Evolutionary conservation across 1,284 basidiomycete genomes (phyloP).

Genomic region (Cryptococcus floricola): DNA sequence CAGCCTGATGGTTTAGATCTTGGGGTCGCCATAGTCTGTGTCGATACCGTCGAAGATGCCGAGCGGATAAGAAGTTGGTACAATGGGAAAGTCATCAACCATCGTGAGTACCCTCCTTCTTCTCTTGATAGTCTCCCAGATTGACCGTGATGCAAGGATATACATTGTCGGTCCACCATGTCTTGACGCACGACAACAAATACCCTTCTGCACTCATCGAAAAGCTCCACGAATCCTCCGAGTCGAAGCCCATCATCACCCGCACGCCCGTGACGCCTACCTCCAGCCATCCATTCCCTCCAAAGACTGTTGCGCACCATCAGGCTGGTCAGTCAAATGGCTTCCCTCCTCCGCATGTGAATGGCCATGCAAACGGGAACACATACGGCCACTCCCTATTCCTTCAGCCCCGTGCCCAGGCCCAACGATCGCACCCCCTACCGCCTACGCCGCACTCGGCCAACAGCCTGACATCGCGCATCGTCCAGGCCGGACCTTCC

Average conservation of each 20-base stretch:
- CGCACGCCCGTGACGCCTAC: neutral
- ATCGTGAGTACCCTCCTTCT: neutral
- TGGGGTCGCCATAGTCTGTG: conserved; percentile 8
- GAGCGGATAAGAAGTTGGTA: neutral
- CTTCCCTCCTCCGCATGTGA: too few species aligned
- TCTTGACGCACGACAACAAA: neutral
- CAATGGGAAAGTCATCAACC: neutral
- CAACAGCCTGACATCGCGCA: too few species aligned
- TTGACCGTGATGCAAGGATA: neutral
- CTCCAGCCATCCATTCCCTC: neutral
- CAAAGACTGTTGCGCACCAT: neutral
- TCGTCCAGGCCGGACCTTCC: too few species aligned
- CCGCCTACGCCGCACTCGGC: too few species aligned
- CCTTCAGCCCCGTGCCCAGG: too few species aligned
- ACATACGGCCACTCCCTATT: too few species aligned
- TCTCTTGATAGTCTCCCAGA: too few species aligned
- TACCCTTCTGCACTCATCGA: neutral
- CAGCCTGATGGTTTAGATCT: conserved; percentile 12
- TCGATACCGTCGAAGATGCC: neutral
- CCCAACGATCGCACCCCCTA: too few species aligned
- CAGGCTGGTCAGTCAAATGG: too few species aligned
- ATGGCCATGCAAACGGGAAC: too few species aligned
- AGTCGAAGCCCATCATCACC: neutral
- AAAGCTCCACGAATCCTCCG: neutral
- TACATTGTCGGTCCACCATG: neutral